Percentiles rank a stretch among this genome's conserved stretches.
phyloP scores from a whole-genome alignment of 169 alveolate species.

The Eimeria sp. region DNA sequence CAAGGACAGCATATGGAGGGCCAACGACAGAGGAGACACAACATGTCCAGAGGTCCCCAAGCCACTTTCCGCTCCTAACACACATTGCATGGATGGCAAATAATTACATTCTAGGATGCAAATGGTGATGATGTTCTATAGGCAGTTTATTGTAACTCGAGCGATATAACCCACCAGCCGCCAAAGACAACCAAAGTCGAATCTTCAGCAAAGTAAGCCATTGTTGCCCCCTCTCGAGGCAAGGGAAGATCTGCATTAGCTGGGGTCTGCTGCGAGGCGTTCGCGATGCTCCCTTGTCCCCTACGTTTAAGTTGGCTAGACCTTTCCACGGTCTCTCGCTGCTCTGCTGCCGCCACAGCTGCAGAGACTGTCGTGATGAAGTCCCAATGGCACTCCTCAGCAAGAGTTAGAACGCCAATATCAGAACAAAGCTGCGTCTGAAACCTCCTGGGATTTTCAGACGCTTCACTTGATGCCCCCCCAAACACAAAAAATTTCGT shows the following conservation, averaged over 20 bases:
- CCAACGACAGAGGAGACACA: conserved; percentile 96
- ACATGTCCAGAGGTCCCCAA: conserved; percentile 93
- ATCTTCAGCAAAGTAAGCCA: conserved; percentile 93
- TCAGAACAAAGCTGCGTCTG: conserved; percentile 82
- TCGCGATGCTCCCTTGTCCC: conserved; percentile 40
- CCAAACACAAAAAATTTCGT: conserved; percentile 97
- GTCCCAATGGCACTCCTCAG: conserved; percentile 64
- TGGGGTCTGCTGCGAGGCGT: conserved; percentile 9
- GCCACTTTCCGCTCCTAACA: conserved; percentile 93
- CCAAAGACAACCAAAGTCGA: conserved; percentile 94
- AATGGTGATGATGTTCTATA: not conserved
- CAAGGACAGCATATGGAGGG: conserved; percentile 96
- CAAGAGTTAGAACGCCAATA: conserved; percentile 80
- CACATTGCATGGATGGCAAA: not conserved
- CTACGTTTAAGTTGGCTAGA: conserved; percentile 19
- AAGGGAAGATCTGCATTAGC: conserved; percentile 22
- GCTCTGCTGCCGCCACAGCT: conserved; percentile 57
- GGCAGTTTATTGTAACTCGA: not conserved
- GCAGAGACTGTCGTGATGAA: conserved; percentile 38
- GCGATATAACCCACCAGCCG: conserved; percentile 90
- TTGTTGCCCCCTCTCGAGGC: conserved; percentile 95
- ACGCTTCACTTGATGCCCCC: conserved; percentile 94
- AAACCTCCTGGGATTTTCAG: conserved; percentile 92
- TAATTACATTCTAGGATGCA: not conserved
- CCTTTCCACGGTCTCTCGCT: conserved; percentile 24